Percentiles rank a stretch among this genome's conserved stretches.
phyloP scores from a whole-genome alignment of 768 basidiomycete species.

The Sporobolomyces roseus region DNA sequence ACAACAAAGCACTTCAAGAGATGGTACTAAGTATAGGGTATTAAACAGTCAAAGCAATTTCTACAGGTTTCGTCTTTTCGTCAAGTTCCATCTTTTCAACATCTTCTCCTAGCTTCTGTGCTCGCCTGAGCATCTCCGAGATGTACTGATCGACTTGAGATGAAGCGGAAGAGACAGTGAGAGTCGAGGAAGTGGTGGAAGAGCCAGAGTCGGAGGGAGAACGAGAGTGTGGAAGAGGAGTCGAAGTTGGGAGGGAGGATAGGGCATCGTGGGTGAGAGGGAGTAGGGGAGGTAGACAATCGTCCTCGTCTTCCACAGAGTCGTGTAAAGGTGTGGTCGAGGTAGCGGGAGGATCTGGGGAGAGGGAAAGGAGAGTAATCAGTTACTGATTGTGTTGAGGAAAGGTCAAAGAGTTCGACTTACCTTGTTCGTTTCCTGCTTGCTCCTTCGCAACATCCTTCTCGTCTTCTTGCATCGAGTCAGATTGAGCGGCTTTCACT shows the following conservation, averaged over 20 bases:
- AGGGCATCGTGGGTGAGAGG: neutral
- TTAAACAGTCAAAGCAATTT: too few species aligned
- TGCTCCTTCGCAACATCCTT: too few species aligned
- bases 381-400: too few species aligned
- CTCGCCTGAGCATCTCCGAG: conserved; percentile 9
- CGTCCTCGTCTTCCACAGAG: conserved; percentile 15
- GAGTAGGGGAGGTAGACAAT: neutral
- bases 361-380: neutral
- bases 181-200: conserved; percentile 15
- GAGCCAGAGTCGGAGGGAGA: neutral
- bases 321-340: neutral
- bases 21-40: too few species aligned
- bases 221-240: neutral
- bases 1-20: too few species aligned
- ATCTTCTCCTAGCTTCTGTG: conserved; percentile 1
- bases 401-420: too few species aligned
- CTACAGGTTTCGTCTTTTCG: too few species aligned
- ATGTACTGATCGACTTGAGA: conserved; percentile 7
- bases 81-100: neutral
- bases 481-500: neutral
- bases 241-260: neutral
- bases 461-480: too few species aligned
- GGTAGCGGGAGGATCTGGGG: neutral
- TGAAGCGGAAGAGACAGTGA: neutral
- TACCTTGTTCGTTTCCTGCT: too few species aligned